Evolutionary conservation across 371 early-diverging fungal genomes (phyloP).

Genomic region (Rhizopus sp.): DNA sequence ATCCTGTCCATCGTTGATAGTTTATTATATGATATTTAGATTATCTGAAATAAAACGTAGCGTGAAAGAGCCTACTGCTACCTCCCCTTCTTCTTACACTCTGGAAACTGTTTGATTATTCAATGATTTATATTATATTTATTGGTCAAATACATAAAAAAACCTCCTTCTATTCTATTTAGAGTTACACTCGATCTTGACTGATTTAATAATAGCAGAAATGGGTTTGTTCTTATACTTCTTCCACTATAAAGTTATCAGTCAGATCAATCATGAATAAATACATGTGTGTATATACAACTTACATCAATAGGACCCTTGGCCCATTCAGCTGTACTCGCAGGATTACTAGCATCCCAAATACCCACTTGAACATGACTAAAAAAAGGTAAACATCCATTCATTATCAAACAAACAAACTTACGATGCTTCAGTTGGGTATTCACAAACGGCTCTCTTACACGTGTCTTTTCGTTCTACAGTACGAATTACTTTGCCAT

Average conservation of each 20-base stretch:
- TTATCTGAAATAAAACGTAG: too few species aligned
- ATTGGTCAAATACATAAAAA: too few species aligned
- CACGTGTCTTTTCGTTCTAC: constrained; percentile 22
- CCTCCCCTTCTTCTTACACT: too few species aligned
- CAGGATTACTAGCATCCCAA: constrained; percentile 54
- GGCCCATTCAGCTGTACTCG: constrained; percentile 48
- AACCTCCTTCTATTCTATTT: constrained; percentile 3
- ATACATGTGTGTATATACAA: background rate
- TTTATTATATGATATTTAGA: too few species aligned
- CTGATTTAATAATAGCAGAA: constrained; percentile 18
- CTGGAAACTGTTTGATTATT: too few species aligned
- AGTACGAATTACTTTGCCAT: constrained; percentile 44
- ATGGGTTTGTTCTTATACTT: background rate
- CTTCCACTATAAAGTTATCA: constrained; percentile 12
- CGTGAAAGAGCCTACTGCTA: too few species aligned
- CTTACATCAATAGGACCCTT: constrained; percentile 47
- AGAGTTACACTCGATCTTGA: constrained; percentile 20
- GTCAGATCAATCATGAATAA: background rate
- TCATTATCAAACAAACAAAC: constrained; percentile 2
- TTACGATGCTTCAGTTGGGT: constrained; percentile 41
- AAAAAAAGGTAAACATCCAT: constrained; percentile 1
- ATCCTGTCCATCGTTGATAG: too few species aligned
- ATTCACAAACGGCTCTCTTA: constrained; percentile 20
- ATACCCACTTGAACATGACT: constrained; percentile 51
- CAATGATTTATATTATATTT: too few species aligned